Conservation (phyloP, 169 alveolate genomes). For the Plasmodium yoelii region DNA sequence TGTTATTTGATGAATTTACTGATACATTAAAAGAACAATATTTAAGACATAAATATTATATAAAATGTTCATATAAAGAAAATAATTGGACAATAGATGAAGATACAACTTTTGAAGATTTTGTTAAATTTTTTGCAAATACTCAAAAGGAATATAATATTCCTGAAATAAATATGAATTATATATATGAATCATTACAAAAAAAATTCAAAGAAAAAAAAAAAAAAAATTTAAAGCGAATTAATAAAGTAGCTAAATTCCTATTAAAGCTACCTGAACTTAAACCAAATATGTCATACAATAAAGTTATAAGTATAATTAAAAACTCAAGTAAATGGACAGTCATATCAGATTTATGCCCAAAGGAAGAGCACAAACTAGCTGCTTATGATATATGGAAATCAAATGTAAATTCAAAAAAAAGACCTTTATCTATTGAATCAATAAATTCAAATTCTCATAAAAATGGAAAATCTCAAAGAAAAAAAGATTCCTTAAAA, state of each 20-base stretch:
- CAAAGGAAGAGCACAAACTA: slow-evolving; percentile 65
- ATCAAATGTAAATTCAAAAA: slow-evolving; percentile 29
- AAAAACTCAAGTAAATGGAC: slow-evolving; percentile 71
- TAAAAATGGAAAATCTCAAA: slow-evolving; percentile 31
- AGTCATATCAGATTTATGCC: slow-evolving; percentile 48
- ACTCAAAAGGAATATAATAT: slow-evolving; percentile 54
- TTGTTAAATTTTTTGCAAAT: slow-evolving; percentile 31
- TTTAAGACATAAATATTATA: slow-evolving; percentile 53
- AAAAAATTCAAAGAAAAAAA: slow-evolving; percentile 68
- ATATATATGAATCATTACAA: slow-evolving; percentile 54
- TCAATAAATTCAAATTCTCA: slow-evolving; percentile 42
- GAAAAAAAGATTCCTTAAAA: slow-evolving; percentile 19
- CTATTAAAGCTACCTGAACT: slow-evolving; percentile 54
- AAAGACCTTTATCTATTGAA: slow-evolving; percentile 30
- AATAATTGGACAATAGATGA: slow-evolving; percentile 52
- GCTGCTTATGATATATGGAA: slow-evolving; percentile 71
- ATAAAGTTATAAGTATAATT: slow-evolving; percentile 57
- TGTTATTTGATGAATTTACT: slow-evolving; percentile 78
- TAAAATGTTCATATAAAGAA: slow-evolving; percentile 48
- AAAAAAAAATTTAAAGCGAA: slow-evolving; percentile 36
- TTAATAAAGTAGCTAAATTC: slow-evolving; percentile 72
- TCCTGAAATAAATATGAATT: slow-evolving; percentile 58
- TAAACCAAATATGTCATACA: slow-evolving; percentile 51
- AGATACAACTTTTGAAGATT: slow-evolving; percentile 63
- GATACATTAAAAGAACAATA: slow-evolving; percentile 73